Conservation (phyloP, 345 rosid species). For the Ailanthus altissimus region DNA sequence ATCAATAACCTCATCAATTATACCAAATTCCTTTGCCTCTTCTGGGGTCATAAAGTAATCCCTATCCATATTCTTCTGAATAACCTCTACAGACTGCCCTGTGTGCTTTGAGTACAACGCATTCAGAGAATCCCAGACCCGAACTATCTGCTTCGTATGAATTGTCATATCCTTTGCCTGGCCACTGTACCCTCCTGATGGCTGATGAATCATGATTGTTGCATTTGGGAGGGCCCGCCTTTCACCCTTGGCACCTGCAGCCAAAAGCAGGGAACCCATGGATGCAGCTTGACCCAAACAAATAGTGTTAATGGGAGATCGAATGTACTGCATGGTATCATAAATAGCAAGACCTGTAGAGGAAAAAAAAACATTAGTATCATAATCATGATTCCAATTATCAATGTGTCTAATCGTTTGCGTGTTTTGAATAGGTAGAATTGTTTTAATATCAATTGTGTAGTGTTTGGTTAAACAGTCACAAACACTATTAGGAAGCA, state of each 20-base stretch:
- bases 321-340: conserved; percentile 95
- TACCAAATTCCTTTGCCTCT: conserved; percentile 91
- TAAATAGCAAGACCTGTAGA: conserved; percentile 89
- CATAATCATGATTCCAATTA: neutral
- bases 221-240: conserved; percentile 92
- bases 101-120: conserved; percentile 75
- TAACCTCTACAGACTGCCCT: conserved; percentile 66
- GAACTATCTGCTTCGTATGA: conserved; percentile 92
- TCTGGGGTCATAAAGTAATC: conserved; percentile 95
- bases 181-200: conserved; percentile 97
- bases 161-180: conserved; percentile 95
- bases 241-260: conserved; percentile 91
- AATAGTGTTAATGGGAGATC: conserved; percentile 84
- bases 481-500: neutral
- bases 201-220: conserved; percentile 96
- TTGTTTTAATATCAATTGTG: too few species aligned
- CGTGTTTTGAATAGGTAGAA: neutral
- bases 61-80: conserved; percentile 93
- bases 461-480: neutral
- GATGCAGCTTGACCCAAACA: conserved; percentile 99
- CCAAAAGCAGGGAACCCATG: conserved; percentile 95
- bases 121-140: conserved; percentile 87
- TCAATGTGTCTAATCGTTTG: neutral
- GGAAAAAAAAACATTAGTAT: neutral
- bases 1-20: conserved; percentile 94